Percentiles rank a stretch among this genome's conserved stretches.
Conservation (phyloP, 805 yeast species). For the Scheffersomyces ergatensis region DNA sequence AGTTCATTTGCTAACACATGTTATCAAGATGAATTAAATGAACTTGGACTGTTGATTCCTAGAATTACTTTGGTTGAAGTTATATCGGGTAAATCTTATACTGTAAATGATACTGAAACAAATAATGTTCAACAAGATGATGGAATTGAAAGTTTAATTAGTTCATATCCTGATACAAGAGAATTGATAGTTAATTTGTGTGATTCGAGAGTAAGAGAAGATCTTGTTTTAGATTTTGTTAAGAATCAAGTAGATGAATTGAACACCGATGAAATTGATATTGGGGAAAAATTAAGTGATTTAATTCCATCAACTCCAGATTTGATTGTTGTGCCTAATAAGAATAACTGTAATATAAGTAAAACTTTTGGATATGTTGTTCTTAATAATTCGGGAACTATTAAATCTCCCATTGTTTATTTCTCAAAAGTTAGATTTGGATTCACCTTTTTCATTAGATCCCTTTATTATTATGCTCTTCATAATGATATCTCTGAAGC, state of each 20-base stretch:
- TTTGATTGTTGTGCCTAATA: constrained; percentile 11
- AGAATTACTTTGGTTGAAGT: constrained; percentile 12
- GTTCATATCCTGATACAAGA: constrained; percentile 6
- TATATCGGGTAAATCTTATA: background rate
- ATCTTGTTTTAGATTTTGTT: background rate
- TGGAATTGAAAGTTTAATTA: constrained; percentile 4
- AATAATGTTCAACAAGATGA: background rate
- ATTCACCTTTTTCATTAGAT: constrained; percentile 15
- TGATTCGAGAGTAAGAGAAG: constrained; percentile 12
- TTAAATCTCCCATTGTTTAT: constrained; percentile 7
- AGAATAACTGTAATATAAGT: constrained; percentile 1
- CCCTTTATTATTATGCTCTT: constrained; percentile 13
- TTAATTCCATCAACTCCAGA: constrained; percentile 13
- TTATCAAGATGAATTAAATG: constrained; percentile 7
- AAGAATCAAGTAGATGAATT: constrained; percentile 1
- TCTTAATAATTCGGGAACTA: constrained; percentile 1
- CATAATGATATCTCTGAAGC: background rate
- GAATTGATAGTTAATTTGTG: constrained; percentile 14
- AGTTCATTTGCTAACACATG: constrained; percentile 12
- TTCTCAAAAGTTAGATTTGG: constrained; percentile 13
- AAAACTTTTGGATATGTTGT: constrained; percentile 10
- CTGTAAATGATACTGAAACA: background rate
- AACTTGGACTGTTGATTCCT: constrained; percentile 12
- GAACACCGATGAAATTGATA: background rate
- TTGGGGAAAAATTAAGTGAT: constrained; percentile 2